Evolutionary conservation across 2,329 filamentous ascomycete species (phyloP).

Genomic region (Huntiella savannae): DNA sequence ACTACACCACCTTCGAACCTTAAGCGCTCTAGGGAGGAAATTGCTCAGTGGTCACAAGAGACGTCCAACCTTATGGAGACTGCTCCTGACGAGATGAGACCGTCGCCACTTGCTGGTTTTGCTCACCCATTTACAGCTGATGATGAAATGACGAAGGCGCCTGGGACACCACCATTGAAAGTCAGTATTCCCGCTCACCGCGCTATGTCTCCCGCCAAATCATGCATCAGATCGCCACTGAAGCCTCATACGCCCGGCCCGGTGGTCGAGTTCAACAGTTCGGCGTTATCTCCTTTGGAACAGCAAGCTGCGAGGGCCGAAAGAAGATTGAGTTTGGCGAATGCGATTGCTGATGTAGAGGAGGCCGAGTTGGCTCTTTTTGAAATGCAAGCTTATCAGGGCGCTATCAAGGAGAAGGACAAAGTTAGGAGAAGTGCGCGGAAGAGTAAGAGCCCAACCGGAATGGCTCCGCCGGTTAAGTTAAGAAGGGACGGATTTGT

Average conservation of each 20-base stretch:
- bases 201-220: conserved; percentile 36
- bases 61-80: conserved; percentile 16
- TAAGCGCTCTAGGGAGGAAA: conserved; percentile 24
- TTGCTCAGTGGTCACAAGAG: conserved; percentile 24
- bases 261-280: conserved; percentile 38
- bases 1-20: conserved; percentile 21
- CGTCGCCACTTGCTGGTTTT: conserved; percentile 20
- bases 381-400: conserved; percentile 10
- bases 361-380: conserved; percentile 5
- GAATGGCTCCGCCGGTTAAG: conserved; percentile 8
- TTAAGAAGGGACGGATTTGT: conserved; percentile 9
- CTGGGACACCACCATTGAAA: not conserved
- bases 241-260: conserved; percentile 39
- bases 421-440: not conserved
- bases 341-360: conserved; percentile 3
- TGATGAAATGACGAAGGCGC: too few species aligned
- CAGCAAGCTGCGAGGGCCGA: conserved; percentile 17
- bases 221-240: conserved; percentile 35
- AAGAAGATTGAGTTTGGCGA: not conserved
- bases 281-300: conserved; percentile 26
- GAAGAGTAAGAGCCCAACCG: not conserved
- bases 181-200: conserved; percentile 24
- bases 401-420: conserved; percentile 11
- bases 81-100: conserved; percentile 12
- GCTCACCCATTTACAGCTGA: not conserved